A percentile compares a stretch with the other conserved stretches of the same genome.
These are phyloP conservation scores for Phytophthora fragariaefolia DNA, from an alignment of 352 stramenopile genomes.

Conservation along the genomic window DNA sequence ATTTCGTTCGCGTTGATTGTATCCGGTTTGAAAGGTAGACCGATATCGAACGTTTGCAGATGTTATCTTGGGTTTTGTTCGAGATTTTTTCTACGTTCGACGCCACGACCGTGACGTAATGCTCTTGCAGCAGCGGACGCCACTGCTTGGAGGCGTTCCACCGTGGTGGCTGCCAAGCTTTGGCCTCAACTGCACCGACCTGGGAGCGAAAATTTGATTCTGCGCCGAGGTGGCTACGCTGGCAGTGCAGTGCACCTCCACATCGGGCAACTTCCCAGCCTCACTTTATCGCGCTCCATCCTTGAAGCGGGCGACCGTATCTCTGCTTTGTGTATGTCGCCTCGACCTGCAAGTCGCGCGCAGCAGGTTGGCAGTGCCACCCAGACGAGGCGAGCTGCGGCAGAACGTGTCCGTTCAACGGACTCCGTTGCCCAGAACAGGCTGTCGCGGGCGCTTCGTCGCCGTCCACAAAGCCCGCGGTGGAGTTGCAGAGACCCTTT, in stretches of 20 bases:
- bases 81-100: slow-evolving; percentile 31
- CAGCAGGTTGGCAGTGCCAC: not conserved
- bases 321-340: slow-evolving; percentile 15
- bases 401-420: not conserved
- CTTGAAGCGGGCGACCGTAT: slow-evolving; percentile 28
- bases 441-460: slow-evolving; percentile 19
- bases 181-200: not conserved
- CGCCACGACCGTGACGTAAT: slow-evolving; percentile 15
- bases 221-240: slow-evolving; percentile 23
- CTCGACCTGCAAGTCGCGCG: slow-evolving; percentile 11
- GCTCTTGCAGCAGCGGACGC: slow-evolving; percentile 12
- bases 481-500: slow-evolving; percentile 20
- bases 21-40: too few species aligned
- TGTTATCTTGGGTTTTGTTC: too few species aligned
- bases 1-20: too few species aligned
- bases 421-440: slow-evolving; percentile 8
- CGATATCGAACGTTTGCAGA: too few species aligned
- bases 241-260: slow-evolving; percentile 4
- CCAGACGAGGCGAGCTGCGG: slow-evolving; percentile 7
- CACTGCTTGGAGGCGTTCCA: slow-evolving; percentile 28
- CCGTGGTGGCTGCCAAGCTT: not conserved
- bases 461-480: slow-evolving; percentile 30
- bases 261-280: slow-evolving; percentile 23
- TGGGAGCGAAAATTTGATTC: not conserved
- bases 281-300: slow-evolving; percentile 33